Conservation (phyloP, 345 rosid genomes). For the Moricandia arvensis region DNA sequence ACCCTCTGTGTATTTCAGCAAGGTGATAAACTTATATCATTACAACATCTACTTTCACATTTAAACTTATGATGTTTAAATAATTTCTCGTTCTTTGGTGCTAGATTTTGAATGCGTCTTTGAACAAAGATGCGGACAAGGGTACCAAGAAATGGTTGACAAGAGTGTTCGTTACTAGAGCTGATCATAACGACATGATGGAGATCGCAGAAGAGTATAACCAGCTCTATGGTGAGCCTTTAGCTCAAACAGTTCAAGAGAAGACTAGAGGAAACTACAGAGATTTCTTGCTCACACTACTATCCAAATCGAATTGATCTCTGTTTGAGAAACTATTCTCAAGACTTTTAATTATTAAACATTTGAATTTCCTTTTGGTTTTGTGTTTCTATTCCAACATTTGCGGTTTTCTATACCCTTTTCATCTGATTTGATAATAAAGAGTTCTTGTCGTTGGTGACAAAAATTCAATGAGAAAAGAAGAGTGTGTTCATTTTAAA, state of each 20-base stretch:
- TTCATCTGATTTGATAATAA: constrained; percentile 19
- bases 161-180: constrained; percentile 69
- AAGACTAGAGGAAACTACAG: constrained; percentile 69
- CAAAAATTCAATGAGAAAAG: constrained; percentile 1
- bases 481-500: background rate
- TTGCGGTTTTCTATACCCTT: constrained; percentile 10
- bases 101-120: constrained; percentile 61
- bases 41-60: background rate
- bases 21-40: constrained; percentile 40
- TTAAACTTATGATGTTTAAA: background rate
- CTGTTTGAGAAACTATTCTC: background rate
- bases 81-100: background rate
- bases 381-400: background rate
- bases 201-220: constrained; percentile 51
- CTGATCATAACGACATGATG: constrained; percentile 57
- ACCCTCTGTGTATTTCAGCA: constrained; percentile 64
- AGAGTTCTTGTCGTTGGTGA: constrained; percentile 15
- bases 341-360: background rate
- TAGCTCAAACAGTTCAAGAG: constrained; percentile 50
- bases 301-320: constrained; percentile 47
- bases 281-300: constrained; percentile 63
- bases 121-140: constrained; percentile 52
- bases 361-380: background rate
- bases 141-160: constrained; percentile 59
- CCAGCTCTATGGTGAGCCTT: constrained; percentile 44